A percentile compares a stretch with the other conserved stretches of the same genome.
Evolutionary conservation across 2,329 filamentous ascomycete genomes (phyloP).

Genomic region (Xylariaceae sp.): DNA sequence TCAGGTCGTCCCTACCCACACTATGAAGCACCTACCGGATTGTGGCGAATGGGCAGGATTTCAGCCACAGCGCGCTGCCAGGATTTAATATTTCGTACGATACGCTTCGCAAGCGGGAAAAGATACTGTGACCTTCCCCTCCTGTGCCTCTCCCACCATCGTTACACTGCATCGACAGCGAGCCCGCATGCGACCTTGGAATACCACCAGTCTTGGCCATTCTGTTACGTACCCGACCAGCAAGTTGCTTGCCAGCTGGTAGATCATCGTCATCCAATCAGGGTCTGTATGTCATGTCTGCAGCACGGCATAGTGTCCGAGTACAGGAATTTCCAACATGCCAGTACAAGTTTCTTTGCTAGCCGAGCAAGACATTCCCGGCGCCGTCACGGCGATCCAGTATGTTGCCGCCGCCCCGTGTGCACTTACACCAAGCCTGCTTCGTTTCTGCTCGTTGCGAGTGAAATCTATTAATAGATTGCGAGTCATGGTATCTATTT

Average conservation of each 20-base stretch:
- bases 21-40: neutral
- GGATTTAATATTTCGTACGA: neutral
- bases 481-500: neutral
- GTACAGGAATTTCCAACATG: conserved; percentile 18
- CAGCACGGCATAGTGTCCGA: neutral
- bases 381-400: conserved; percentile 31
- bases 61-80: neutral
- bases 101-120: neutral
- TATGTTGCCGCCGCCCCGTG: conserved; percentile 19
- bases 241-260: neutral
- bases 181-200: neutral
- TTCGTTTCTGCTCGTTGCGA: no score
- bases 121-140: neutral
- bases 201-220: conserved; percentile 8
- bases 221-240: neutral
- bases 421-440: neutral
- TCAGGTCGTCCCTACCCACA: neutral
- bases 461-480: neutral
- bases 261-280: neutral
- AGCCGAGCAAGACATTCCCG: conserved; percentile 31
- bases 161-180: conserved; percentile 13
- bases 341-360: conserved; percentile 27
- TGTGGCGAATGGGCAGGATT: conserved; percentile 1
- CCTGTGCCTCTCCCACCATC: neutral
- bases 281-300: neutral